phyloP scores from a whole-genome alignment of 345 rosid genomes.

The Murraya koenigii region DNA sequence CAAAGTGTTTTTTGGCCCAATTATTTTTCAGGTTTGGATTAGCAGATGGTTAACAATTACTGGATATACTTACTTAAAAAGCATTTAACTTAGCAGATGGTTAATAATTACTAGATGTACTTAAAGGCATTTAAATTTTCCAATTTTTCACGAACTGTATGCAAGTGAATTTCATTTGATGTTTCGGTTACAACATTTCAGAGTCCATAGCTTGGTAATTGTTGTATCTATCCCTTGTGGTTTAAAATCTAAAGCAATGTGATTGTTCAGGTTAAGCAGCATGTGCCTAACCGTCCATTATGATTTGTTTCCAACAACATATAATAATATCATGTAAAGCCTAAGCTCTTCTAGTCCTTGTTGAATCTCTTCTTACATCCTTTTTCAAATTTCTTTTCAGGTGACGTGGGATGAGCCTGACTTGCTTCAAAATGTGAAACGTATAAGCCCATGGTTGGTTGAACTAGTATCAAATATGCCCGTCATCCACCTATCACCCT shows the following conservation, averaged over 20 bases:
- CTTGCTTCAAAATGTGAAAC: conserved; percentile 80
- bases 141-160: background rate
- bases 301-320: background rate
- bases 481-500: conserved; percentile 62
- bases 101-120: background rate
- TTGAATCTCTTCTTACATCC: background rate
- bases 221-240: background rate
- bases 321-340: background rate
- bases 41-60: background rate
- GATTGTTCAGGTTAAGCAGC: background rate
- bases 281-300: background rate
- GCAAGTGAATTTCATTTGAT: background rate
- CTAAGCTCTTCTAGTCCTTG: background rate
- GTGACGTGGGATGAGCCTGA: conserved; percentile 99
- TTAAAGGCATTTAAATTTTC: background rate
- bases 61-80: background rate
- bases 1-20: background rate
- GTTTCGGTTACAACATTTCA: background rate
- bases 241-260: background rate
- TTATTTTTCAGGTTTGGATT: background rate
- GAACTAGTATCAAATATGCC: conserved; percentile 88
- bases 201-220: background rate
- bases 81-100: background rate
- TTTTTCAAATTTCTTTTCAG: conserved; percentile 29
- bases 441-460: conserved; percentile 91